phyloP scores from a whole-genome alignment of 306 rosid species.

The Arachis stenosperma region DNA sequence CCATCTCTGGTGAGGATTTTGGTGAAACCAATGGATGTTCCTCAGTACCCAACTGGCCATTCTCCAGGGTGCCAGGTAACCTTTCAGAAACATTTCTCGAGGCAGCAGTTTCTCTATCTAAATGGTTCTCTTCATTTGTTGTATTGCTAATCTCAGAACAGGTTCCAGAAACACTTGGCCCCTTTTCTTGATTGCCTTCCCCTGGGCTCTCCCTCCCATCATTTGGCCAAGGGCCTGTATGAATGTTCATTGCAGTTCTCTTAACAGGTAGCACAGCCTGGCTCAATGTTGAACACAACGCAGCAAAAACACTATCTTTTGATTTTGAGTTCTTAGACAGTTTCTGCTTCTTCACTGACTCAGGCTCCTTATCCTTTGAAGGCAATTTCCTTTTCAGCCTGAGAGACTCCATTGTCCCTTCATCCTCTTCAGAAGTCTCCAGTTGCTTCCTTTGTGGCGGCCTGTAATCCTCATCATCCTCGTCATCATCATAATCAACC shows the following conservation, averaged over 20 bases:
- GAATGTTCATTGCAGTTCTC: slow-evolving; percentile 50
- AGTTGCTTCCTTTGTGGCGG: slow-evolving; percentile 84
- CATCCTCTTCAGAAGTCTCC: slow-evolving; percentile 69
- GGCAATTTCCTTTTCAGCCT: slow-evolving; percentile 72
- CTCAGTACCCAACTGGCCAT: slow-evolving; percentile 66
- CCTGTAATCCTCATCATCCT: slow-evolving; percentile 83
- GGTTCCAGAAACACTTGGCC: slow-evolving; percentile 45
- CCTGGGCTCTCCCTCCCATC: slow-evolving; percentile 51
- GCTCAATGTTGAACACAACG: slow-evolving; percentile 77
- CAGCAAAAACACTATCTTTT: slow-evolving; percentile 70
- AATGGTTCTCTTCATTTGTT: slow-evolving; percentile 48
- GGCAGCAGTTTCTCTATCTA: slow-evolving; percentile 60
- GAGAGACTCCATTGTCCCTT: slow-evolving; percentile 74
- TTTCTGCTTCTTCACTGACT: slow-evolving; percentile 62
- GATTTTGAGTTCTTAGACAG: slow-evolving; percentile 60
- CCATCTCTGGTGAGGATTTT: slow-evolving; percentile 89
- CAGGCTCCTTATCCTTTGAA: slow-evolving; percentile 61
- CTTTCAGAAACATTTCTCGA: slow-evolving; percentile 60
- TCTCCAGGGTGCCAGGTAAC: slow-evolving; percentile 50
- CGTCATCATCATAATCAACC: slow-evolving; percentile 95
- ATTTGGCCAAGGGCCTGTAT: slow-evolving; percentile 35
- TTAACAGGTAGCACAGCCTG: slow-evolving; percentile 73
- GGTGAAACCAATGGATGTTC: slow-evolving; percentile 75
- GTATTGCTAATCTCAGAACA: slow-evolving; percentile 46
- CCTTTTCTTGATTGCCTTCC: slow-evolving; percentile 51